phyloP scores from a whole-genome alignment of 805 yeast genomes.

The Candida endomychidarum region DNA sequence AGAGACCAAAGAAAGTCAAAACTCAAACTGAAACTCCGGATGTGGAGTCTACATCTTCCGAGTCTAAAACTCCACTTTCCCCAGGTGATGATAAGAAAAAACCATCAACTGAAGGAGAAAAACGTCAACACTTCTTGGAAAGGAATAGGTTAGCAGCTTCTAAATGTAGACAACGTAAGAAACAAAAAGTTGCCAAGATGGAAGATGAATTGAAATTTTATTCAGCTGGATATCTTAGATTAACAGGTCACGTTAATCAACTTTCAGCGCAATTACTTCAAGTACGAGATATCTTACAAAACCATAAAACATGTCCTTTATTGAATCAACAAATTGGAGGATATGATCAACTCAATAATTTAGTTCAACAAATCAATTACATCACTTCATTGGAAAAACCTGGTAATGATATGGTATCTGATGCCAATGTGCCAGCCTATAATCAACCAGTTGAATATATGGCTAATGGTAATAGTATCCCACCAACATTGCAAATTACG shows the following conservation, averaged over 20 bases:
- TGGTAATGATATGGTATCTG: constrained; percentile 25
- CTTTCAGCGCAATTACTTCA: constrained; percentile 58
- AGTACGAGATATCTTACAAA: constrained; percentile 46
- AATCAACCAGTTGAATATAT: constrained; percentile 5
- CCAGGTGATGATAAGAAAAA: constrained; percentile 11
- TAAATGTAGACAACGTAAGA: constrained; percentile 92
- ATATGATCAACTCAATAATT: constrained; percentile 41
- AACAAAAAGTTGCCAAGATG: constrained; percentile 80
- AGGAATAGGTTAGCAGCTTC: constrained; percentile 94
- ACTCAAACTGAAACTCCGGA: constrained; percentile 14
- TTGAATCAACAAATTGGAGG: constrained; percentile 48
- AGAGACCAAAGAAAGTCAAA: constrained; percentile 11
- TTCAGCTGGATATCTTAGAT: constrained; percentile 65
- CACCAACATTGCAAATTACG: constrained; percentile 6
- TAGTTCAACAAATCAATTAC: constrained; percentile 36
- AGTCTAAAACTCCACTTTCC: constrained; percentile 2
- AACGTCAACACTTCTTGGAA: constrained; percentile 75
- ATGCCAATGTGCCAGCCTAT: constrained; percentile 40
- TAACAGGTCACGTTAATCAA: constrained; percentile 57
- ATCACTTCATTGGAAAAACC: constrained; percentile 25
- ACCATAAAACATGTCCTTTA: constrained; percentile 51
- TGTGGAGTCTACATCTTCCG: not conserved
- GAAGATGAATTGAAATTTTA: constrained; percentile 75
- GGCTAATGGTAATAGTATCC: constrained; percentile 10
- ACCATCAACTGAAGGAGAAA: constrained; percentile 35